These are phyloP conservation scores for Suillus alpinus DNA, from an alignment of 768 basidiomycete species.

Conservation along the genomic window DNA sequence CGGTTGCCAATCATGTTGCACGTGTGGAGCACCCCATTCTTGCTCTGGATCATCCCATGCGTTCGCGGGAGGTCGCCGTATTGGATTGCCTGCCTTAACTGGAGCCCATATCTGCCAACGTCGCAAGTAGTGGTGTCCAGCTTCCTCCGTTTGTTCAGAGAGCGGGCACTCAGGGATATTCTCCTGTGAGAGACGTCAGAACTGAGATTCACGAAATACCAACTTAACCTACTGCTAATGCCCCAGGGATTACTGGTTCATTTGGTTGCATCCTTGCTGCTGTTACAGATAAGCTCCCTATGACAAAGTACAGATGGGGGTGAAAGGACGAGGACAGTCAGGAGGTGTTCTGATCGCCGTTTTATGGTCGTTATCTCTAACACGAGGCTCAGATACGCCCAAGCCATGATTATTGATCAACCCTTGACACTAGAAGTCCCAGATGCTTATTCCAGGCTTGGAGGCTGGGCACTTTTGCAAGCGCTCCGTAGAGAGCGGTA, in stretches of 20 bases:
- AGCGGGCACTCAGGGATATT: background rate
- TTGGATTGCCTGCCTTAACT: background rate
- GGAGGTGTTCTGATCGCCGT: background rate
- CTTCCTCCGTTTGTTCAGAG: background rate
- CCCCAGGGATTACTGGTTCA: background rate
- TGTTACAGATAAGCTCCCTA: background rate
- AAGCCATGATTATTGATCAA: background rate
- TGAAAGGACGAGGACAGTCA: background rate
- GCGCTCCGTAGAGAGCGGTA: background rate
- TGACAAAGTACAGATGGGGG: background rate
- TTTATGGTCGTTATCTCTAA: background rate
- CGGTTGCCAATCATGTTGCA: conserved; percentile 11
- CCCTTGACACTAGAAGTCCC: background rate
- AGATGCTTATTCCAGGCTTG: background rate
- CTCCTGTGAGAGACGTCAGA: background rate
- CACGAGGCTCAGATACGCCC: conserved; percentile 1
- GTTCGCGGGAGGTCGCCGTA: background rate
- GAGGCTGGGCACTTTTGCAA: background rate
- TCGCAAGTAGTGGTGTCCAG: conserved; percentile 6
- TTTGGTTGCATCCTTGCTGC: background rate
- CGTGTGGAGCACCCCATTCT: background rate
- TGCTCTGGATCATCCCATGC: background rate
- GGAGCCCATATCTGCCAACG: conserved; percentile 6
- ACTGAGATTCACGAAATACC: background rate
- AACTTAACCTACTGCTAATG: background rate